phyloP scores from a whole-genome alignment of 441 rosid species.

The Syzygium malaccense region DNA sequence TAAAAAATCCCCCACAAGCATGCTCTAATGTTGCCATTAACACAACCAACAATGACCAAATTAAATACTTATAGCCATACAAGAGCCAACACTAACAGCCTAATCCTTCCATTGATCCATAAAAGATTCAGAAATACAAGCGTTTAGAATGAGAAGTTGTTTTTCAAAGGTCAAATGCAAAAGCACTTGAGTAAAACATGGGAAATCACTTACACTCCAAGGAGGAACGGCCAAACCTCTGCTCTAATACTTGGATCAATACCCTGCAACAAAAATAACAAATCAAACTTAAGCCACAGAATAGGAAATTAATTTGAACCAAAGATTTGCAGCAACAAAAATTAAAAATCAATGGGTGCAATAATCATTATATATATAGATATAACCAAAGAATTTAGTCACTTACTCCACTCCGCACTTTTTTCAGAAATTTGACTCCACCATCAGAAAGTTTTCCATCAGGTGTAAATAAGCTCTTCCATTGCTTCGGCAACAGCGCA shows the following conservation, averaged over 20 bases:
- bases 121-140: not conserved
- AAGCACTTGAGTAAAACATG: not conserved
- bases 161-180: not conserved
- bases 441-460: conserved; percentile 73
- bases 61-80: not conserved
- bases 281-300: not conserved
- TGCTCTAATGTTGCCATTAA: not conserved
- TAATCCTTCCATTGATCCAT: not conserved
- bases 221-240: conserved; percentile 92
- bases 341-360: not conserved
- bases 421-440: conserved; percentile 76
- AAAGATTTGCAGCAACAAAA: not conserved
- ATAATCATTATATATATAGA: not conserved
- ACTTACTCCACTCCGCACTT: conserved; percentile 86
- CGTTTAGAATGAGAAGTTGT: not conserved
- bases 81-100: not conserved
- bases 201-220: conserved; percentile 72
- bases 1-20: not conserved
- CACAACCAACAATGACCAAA: not conserved
- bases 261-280: conserved; percentile 34
- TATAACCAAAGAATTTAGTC: conserved; percentile 3
- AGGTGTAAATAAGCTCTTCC: conserved; percentile 60
- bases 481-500: conserved; percentile 62
- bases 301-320: not conserved
- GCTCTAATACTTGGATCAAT: conserved; percentile 81